Base-by-base conservation (phyloP, 2,329 filamentous ascomycete genomes). In the Alternaria hordeiaustralica region DNA sequence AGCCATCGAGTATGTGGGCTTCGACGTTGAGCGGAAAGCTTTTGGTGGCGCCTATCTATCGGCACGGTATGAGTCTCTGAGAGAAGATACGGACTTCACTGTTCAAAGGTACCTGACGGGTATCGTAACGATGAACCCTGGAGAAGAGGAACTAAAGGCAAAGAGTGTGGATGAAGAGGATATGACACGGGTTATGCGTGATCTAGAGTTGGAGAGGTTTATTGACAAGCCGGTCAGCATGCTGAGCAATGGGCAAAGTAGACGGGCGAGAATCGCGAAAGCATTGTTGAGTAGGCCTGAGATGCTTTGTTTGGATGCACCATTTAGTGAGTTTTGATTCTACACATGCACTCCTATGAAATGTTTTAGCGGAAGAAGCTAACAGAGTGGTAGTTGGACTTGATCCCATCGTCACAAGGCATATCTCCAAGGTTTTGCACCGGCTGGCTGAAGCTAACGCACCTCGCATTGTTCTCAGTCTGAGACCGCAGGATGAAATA, bases 161-260 rank as follows among this genome's bases (percentile, higher is more conserved):
- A 85, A 83, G 10, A 73, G 81, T 6, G 80, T 87, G 2, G 85
- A 89, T 46, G 72, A 81, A 28, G 69, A 73, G 7, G 64, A 23
- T 69, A 79, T 97, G 43, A 79, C 85, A 13, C 84, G 87, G 9
- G 88, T 97, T 0, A 87, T 94, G 15, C 76, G 77, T 7, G 90
- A 96, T 71, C 82, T 99, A 59, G 87, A 87, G 54, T 83, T 99
- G 13, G 83, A 85, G 0, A 83, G 86, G 9, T 83, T 98, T 49
- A 82, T 96, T 1, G 86, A 91, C 43, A 90, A 97, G 76, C 94
- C 95, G 0, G 92, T 98, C 8, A 88, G 92, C 23, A 97, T 96
- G 77, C 82, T 99, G 58, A 97, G 94, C 77, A 97, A 98, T 79
- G 96, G 96, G 0, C 96, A 99, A 80, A 95, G 92, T 7, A 86